These are phyloP conservation scores for Lenwebbia sp. DNA, from an alignment of 345 rosid genomes.

Conservation along the genomic window DNA sequence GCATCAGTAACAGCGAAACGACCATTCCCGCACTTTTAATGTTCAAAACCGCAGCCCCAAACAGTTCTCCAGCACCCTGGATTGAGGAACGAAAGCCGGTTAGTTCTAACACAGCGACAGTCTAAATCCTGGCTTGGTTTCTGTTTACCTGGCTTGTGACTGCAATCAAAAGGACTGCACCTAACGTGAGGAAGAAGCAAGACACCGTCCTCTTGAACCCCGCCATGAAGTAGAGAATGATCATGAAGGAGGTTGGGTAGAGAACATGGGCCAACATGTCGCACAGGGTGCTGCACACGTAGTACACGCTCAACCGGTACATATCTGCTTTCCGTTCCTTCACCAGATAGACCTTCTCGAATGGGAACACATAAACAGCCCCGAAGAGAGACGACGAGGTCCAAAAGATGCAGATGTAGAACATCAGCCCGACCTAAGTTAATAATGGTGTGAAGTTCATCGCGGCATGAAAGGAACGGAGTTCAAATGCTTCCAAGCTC, in stretches of 20 bases:
- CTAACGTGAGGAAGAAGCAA: conserved; percentile 75
- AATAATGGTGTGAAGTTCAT: neutral
- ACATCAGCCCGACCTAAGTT: conserved; percentile 72
- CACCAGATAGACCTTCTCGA: conserved; percentile 80
- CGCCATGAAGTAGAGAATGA: conserved; percentile 91
- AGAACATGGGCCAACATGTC: conserved; percentile 92
- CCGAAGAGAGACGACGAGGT: conserved; percentile 90
- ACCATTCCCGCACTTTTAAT: conserved; percentile 87
- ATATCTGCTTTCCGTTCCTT: conserved; percentile 95
- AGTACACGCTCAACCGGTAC: conserved; percentile 90
- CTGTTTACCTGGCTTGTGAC: conserved; percentile 71
- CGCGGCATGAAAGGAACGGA: neutral
- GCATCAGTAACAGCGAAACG: conserved; percentile 76
- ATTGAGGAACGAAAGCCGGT: neutral
- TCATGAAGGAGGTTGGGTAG: conserved; percentile 78
- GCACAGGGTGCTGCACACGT: conserved; percentile 78
- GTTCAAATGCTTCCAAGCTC: neutral
- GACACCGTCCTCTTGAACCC: conserved; percentile 76
- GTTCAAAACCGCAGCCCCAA: conserved; percentile 86
- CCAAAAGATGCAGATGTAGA: conserved; percentile 98
- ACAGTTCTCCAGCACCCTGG: conserved; percentile 84
- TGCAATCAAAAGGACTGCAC: conserved; percentile 56
- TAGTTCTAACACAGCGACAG: neutral
- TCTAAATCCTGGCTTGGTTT: neutral
- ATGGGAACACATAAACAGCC: conserved; percentile 90